Conservation (phyloP, 2,329 filamentous ascomycete species). For the Ilyonectria mors-panacis region DNA sequence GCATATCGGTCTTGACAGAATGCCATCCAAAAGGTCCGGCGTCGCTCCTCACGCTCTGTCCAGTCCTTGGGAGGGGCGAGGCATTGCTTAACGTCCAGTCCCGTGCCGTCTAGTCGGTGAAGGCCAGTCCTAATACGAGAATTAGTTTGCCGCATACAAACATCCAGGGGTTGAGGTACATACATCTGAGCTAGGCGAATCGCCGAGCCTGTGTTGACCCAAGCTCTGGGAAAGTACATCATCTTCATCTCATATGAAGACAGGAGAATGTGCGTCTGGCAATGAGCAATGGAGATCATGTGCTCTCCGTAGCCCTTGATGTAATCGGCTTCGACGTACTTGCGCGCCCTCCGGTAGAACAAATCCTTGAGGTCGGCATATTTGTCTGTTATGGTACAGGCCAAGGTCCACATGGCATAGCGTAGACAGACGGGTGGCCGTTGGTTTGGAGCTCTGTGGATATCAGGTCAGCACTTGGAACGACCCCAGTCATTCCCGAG, state of each 20-base stretch:
- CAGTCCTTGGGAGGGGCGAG: conserved; percentile 89
- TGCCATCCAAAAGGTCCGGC: conserved; percentile 95
- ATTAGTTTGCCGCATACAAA: conserved; percentile 39
- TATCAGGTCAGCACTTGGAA: conserved; percentile 30
- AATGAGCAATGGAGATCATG: conserved; percentile 88
- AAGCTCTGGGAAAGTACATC: conserved; percentile 97
- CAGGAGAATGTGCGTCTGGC: conserved; percentile 86
- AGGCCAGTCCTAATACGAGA: conserved; percentile 83
- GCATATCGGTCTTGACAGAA: conserved; percentile 94
- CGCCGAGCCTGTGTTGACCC: conserved; percentile 90
- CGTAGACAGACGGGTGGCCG: conserved; percentile 89
- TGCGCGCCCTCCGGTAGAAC: conserved; percentile 91
- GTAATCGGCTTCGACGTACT: conserved; percentile 91
- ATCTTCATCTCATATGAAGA: conserved; percentile 94
- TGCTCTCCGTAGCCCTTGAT: conserved; percentile 93
- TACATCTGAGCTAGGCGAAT: conserved; percentile 89
- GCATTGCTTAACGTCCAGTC: conserved; percentile 93
- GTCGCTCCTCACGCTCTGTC: conserved; percentile 92
- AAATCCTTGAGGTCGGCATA: conserved; percentile 85
- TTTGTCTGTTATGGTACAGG: conserved; percentile 88
- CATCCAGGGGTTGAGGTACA: conserved; percentile 45
- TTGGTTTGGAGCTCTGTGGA: conserved; percentile 78
- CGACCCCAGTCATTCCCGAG: neutral
- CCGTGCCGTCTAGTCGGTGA: conserved; percentile 85
- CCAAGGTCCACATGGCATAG: conserved; percentile 96